A percentile compares a stretch with the other conserved stretches of the same genome.
phyloP scores from a whole-genome alignment of 768 basidiomycete species.

The Vararia minispora region DNA sequence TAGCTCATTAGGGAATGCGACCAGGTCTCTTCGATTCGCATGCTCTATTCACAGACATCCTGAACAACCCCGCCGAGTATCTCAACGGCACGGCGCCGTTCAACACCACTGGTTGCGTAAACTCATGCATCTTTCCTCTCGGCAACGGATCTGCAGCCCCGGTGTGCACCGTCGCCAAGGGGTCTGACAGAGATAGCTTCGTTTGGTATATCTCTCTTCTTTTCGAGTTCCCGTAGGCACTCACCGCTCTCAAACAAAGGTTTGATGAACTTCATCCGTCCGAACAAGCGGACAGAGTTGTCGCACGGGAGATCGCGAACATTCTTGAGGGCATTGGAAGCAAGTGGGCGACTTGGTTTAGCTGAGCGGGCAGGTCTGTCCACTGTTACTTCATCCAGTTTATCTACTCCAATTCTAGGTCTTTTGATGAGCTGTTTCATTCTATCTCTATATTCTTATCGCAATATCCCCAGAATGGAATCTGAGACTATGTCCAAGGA shows the following conservation, averaged over 20 bases:
- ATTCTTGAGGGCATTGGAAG: constrained; percentile 33
- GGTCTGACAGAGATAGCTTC: constrained; percentile 43
- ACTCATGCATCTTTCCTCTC: constrained; percentile 40
- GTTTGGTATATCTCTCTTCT: constrained; percentile 34
- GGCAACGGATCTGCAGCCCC: too few relatives aligned
- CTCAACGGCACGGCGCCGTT: constrained; percentile 41
- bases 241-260: constrained; percentile 12
- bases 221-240: too few relatives aligned
- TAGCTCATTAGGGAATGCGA: not conserved
- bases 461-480: too few relatives aligned
- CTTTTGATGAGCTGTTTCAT: too few relatives aligned
- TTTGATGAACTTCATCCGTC: constrained; percentile 52
- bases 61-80: constrained; percentile 36
- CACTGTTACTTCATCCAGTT: too few relatives aligned
- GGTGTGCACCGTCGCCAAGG: constrained; percentile 27
- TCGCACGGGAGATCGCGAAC: constrained; percentile 39
- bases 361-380: constrained; percentile 15
- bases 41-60: constrained; percentile 49
- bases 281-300: constrained; percentile 42
- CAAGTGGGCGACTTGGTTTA: constrained; percentile 41
- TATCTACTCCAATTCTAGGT: too few relatives aligned
- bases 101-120: constrained; percentile 31
- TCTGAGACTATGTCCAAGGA: too few relatives aligned
- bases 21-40: constrained; percentile 53
- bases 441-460: too few relatives aligned